These are phyloP conservation scores for Withania somnifera DNA, from an alignment of 305 asterid species.

Conservation along the genomic window DNA sequence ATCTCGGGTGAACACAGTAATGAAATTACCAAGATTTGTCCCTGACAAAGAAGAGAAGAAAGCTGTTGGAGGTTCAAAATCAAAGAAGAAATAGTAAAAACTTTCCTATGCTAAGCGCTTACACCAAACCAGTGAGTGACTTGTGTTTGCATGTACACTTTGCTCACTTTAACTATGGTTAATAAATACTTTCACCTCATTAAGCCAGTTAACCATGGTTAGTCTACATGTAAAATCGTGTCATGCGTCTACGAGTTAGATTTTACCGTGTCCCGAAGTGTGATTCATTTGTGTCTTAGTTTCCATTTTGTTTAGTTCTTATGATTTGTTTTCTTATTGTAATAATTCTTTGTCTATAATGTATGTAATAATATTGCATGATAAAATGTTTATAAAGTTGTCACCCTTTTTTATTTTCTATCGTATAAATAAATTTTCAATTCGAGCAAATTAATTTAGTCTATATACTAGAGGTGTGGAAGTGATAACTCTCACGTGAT, in stretches of 20 bases:
- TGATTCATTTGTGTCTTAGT: neutral
- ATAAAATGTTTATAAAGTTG: neutral
- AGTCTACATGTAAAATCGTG: neutral
- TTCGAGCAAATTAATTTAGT: constrained; percentile 14
- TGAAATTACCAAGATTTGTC: constrained; percentile 61
- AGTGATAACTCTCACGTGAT: too few relatives aligned
- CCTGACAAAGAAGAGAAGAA: constrained; percentile 42
- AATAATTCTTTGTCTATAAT: neutral
- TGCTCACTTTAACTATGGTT: neutral
- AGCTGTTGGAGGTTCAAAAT: constrained; percentile 29
- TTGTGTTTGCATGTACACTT: neutral
- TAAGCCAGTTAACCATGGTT: neutral
- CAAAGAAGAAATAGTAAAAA: constrained; percentile 16
- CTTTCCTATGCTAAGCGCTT: neutral
- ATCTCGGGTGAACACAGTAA: constrained; percentile 57
- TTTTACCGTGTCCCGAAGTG: neutral
- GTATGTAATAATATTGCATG: neutral
- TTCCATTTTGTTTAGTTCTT: neutral
- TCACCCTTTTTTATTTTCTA: neutral
- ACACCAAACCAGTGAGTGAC: neutral
- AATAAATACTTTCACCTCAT: neutral
- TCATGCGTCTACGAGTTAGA: neutral
- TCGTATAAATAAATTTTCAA: constrained; percentile 18
- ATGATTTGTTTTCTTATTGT: neutral
- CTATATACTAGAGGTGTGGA: too few relatives aligned